Evolutionary conservation across 139 green algal species (phyloP).

Genomic region (Coccomyxa sp.): DNA sequence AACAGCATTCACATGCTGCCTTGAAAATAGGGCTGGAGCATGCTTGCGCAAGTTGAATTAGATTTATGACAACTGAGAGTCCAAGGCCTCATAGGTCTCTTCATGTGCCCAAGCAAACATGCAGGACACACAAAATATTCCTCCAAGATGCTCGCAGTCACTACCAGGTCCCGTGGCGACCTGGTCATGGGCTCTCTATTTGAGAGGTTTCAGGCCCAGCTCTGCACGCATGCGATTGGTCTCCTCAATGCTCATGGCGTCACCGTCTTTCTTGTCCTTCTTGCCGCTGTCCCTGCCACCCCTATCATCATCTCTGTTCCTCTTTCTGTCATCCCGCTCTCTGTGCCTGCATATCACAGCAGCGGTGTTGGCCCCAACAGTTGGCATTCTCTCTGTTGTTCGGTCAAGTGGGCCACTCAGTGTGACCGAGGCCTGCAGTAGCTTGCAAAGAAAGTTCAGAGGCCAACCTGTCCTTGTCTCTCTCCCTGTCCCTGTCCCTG

Average conservation of each 20-base stretch:
- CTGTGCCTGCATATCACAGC: conserved; percentile 19
- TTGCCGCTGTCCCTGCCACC: not conserved
- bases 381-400: not conserved
- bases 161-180: not conserved
- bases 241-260: conserved; percentile 36
- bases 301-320: conserved; percentile 9
- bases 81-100: not conserved
- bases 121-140: not conserved
- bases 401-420: not conserved
- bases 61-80: not conserved
- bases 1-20: too few species aligned
- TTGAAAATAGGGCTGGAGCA: too few species aligned
- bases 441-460: not conserved
- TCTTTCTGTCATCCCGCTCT: conserved; percentile 10
- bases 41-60: not conserved
- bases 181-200: conserved; percentile 9
- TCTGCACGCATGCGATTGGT: conserved; percentile 66
- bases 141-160: not conserved
- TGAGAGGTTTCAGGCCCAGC: conserved; percentile 70
- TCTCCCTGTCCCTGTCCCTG: conserved; percentile 8
- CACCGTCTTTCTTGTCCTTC: conserved; percentile 4
- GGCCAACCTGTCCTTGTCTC: conserved; percentile 6
- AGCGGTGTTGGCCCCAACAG: not conserved
- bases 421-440: not conserved
- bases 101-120: not conserved